Evolutionary conservation across 2,329 filamentous ascomycete genomes (phyloP), one percentile per base, ranked within the genome.

Genomic region (Sclerotiophoma versabilis): DNA sequence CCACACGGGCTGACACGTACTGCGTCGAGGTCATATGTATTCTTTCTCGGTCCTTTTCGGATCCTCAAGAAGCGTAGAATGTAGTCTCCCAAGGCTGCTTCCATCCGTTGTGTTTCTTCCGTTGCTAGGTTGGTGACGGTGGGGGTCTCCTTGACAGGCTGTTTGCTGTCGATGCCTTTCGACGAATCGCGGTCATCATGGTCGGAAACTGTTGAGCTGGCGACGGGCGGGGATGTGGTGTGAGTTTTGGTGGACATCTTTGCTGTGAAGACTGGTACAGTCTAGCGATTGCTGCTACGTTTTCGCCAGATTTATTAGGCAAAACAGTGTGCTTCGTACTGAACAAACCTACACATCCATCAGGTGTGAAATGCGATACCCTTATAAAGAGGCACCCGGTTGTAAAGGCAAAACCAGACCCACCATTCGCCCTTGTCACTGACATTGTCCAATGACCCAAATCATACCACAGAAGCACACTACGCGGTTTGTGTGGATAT

Each of bases 11-110:
- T 30, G 12, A 3, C 10, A 27, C 39, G 17, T 47, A 50, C 54
- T 3, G 49, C 44, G 33, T 57, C 54, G n/a, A 57, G 44, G 30
- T 57, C 49, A 15, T 53, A 57, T 34, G 41, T n/a, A 19, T 49
- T 45, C 4, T 38, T 43, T 6, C 38, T 45, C 0, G 49, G 45
- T 3, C 54, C 54, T 12, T 53, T 57, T 2, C 49, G 49, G 15
- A 57, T 41, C 5, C 49, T 33, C 7, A 53, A 12, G 2, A 57
- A 20, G 22, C 54, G 54, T 19, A 57, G 29, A 30, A 57, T 19
- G n/a, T 36, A 43, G 23, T 57, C 39, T 32, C 54, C 54, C 22
- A 57, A 26, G 5, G 34, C 44, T 23, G 49, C 38, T 17, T 57
- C 54, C 29, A 42, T 49, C n/a, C 33, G 43, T 30, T 53, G 54